These are phyloP conservation scores for Echinochloa phyllopogon DNA, from an alignment of 176 grass and related monocot species.

Conservation along the genomic window DNA sequence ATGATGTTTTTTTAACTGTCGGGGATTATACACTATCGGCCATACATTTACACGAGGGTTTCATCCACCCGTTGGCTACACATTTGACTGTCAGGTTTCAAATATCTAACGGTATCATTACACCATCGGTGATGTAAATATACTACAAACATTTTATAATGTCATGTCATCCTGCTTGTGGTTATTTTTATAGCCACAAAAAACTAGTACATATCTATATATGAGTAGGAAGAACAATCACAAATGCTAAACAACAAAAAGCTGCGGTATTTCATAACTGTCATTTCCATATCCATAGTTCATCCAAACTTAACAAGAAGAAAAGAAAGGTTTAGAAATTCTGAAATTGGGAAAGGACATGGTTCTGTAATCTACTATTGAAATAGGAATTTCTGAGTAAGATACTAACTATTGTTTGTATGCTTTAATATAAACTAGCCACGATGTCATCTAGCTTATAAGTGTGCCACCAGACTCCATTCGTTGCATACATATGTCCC, in stretches of 20 bases:
- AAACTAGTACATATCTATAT: too few relatives aligned
- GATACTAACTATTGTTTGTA: neutral
- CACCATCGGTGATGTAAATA: neutral
- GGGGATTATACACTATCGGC: neutral
- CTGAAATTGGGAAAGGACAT: too few relatives aligned
- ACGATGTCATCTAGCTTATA: neutral
- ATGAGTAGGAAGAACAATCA: too few relatives aligned
- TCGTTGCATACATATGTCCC: neutral
- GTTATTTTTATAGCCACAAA: too few relatives aligned
- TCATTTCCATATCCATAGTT: too few relatives aligned
- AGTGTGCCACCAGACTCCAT: neutral
- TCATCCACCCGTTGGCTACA: neutral
- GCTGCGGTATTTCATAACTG: too few relatives aligned
- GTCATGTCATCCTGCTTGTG: too few relatives aligned
- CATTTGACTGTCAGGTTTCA: neutral
- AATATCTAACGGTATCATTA: neutral
- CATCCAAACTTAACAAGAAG: too few relatives aligned
- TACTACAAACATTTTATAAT: too few relatives aligned
- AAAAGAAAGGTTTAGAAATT: too few relatives aligned
- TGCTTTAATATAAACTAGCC: neutral
- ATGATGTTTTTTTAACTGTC: neutral
- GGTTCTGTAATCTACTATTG: too few relatives aligned
- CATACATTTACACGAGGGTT: neutral
- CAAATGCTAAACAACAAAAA: too few relatives aligned
- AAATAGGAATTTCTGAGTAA: neutral